A percentile compares a stretch with the other conserved stretches of the same genome.
Conservation (phyloP, 345 rosid genomes). For the Crucihimalaya himalaica region DNA sequence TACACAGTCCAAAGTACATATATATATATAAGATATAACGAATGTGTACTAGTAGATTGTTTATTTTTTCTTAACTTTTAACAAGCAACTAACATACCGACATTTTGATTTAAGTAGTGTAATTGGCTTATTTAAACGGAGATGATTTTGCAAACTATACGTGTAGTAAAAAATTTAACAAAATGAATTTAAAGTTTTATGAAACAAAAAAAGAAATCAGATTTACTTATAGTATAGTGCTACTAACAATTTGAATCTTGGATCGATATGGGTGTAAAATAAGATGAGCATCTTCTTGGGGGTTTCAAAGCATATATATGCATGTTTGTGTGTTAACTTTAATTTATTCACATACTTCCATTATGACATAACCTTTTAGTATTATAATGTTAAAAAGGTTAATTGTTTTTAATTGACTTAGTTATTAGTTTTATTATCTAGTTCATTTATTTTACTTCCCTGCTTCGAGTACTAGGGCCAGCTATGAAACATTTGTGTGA, state of each 20-base stretch:
- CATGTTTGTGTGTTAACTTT: slow-evolving; percentile 32
- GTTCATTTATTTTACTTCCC: neutral
- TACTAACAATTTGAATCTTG: neutral
- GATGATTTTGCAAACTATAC: neutral
- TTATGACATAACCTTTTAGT: slow-evolving; percentile 11
- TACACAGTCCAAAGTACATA: slow-evolving; percentile 17
- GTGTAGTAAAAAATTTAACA: neutral
- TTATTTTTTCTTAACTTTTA: neutral
- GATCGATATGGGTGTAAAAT: slow-evolving; percentile 35
- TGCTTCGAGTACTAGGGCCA: neutral
- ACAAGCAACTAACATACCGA: neutral
- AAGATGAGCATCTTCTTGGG: slow-evolving; percentile 33
- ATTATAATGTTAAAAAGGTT: neutral
- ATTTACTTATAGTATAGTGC: neutral
- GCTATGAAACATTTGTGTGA: neutral
- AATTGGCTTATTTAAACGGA: neutral
- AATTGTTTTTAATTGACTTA: neutral
- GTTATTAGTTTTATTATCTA: neutral
- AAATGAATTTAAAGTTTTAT: neutral
- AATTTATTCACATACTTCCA: slow-evolving; percentile 24
- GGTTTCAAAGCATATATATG: slow-evolving; percentile 17
- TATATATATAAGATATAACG: neutral
- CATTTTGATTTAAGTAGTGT: neutral
- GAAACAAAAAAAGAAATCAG: neutral
- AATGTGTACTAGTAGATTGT: neutral